Conservation (phyloP, 2,329 filamentous ascomycete species). For the Tolypocladium ovalisporum region DNA sequence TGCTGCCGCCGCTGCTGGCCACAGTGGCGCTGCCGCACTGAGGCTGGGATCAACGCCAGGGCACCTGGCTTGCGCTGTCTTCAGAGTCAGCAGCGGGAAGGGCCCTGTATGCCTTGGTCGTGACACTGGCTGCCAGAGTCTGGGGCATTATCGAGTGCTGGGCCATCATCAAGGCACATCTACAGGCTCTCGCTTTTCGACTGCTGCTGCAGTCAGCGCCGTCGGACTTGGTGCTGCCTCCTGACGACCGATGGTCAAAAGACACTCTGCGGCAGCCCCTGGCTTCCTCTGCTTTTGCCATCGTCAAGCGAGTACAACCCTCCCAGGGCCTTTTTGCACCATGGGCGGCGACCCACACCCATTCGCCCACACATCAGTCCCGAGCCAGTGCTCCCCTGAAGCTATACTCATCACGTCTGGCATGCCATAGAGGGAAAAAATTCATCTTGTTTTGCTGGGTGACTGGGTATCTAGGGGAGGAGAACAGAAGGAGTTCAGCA, state of each 20-base stretch:
- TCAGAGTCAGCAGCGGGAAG: background rate
- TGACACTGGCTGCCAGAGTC: background rate
- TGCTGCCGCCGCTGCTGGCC: background rate
- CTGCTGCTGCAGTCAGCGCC: background rate
- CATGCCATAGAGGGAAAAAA: background rate
- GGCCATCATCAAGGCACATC: background rate
- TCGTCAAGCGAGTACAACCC: background rate
- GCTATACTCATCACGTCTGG: background rate
- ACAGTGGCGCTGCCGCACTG: background rate
- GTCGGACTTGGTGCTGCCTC: background rate
- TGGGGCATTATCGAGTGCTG: background rate
- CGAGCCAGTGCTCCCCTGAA: background rate
- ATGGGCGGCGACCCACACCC: background rate
- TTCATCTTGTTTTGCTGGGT: background rate
- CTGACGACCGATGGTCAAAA: background rate
- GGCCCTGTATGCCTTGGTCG: background rate
- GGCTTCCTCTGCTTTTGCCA: background rate
- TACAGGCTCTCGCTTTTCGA: background rate
- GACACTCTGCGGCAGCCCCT: background rate
- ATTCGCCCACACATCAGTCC: background rate
- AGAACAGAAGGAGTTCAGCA: background rate
- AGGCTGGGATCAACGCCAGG: background rate
- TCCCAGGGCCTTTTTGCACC: background rate
- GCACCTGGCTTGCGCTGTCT: conserved; percentile 1
- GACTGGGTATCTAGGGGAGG: background rate